These are phyloP conservation scores for Lolium perenne DNA, from an alignment of 176 grass and related monocot genomes.

Conservation along the genomic window DNA sequence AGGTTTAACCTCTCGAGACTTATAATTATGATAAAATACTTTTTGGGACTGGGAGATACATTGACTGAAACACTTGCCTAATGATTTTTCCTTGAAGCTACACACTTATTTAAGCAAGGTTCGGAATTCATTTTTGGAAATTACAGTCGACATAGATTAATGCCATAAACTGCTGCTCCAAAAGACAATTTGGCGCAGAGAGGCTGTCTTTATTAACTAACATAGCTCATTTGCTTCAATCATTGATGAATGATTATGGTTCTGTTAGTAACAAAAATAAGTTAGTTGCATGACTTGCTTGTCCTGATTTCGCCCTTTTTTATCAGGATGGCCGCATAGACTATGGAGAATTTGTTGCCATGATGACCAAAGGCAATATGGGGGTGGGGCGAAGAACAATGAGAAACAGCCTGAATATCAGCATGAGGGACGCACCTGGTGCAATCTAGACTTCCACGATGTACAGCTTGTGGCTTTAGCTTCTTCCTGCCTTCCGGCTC, in stretches of 20 bases:
- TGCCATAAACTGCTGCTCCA: not conserved
- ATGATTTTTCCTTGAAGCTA: not conserved
- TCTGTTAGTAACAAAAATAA: slow-evolving; percentile 12
- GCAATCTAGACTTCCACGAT: slow-evolving; percentile 62
- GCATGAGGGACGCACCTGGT: slow-evolving; percentile 89
- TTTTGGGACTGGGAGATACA: not conserved
- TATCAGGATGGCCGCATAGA: slow-evolving; percentile 90
- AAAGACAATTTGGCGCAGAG: not conserved
- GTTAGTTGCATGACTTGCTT: slow-evolving; percentile 14
- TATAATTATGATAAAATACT: not conserved
- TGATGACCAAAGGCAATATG: slow-evolving; percentile 99
- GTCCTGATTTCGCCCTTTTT: slow-evolving; percentile 28
- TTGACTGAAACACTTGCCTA: not conserved
- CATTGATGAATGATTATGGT: slow-evolving; percentile 19
- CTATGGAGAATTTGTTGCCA: slow-evolving; percentile 94
- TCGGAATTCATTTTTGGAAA: not conserved
- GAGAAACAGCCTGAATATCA: slow-evolving; percentile 96
- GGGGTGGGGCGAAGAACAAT: slow-evolving; percentile 89
- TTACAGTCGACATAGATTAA: not conserved
- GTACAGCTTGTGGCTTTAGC: slow-evolving; percentile 70
- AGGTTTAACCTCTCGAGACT: not conserved
- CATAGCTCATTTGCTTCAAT: not conserved
- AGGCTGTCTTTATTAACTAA: slow-evolving; percentile 4
- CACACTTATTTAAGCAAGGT: not conserved
- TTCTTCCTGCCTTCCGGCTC: slow-evolving; percentile 51